phyloP scores from a whole-genome alignment of 768 basidiomycete species.

The Tulasnella sp. region DNA sequence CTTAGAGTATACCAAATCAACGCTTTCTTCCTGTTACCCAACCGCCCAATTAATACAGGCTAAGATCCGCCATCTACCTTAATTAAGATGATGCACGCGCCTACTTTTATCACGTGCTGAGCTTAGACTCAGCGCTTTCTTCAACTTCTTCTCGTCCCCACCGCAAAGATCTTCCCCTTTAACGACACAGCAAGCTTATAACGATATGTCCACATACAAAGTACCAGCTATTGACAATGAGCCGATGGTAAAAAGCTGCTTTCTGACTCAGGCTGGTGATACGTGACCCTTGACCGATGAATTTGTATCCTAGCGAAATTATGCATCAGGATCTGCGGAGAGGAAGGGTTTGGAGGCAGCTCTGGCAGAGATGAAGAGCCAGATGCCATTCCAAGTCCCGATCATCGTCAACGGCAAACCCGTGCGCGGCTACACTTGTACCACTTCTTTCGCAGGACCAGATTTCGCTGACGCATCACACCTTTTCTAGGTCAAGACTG shows the following conservation, averaged over 20 bases:
- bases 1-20: no score
- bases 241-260: slow-evolving; percentile 53
- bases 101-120: no score
- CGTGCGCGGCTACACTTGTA: slow-evolving; percentile 34
- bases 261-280: not conserved
- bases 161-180: no score
- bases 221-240: slow-evolving; percentile 85
- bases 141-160: no score
- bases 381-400: slow-evolving; percentile 85
- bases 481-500: slow-evolving; percentile 66
- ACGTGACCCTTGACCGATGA: not conserved
- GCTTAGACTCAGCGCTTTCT: no score
- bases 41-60: no score
- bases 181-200: no score
- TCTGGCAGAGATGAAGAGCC: slow-evolving; percentile 65
- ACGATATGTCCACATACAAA: slow-evolving; percentile 48
- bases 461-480: not conserved
- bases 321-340: slow-evolving; percentile 71
- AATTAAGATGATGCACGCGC: no score
- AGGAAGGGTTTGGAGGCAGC: slow-evolving; percentile 62
- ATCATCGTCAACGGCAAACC: slow-evolving; percentile 84
- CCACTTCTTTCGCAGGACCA: no score
- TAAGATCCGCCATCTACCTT: no score
- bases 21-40: no score
- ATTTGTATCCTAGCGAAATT: slow-evolving; percentile 44